phyloP scores from a whole-genome alignment of 345 rosid species.

The Salix caprea region DNA sequence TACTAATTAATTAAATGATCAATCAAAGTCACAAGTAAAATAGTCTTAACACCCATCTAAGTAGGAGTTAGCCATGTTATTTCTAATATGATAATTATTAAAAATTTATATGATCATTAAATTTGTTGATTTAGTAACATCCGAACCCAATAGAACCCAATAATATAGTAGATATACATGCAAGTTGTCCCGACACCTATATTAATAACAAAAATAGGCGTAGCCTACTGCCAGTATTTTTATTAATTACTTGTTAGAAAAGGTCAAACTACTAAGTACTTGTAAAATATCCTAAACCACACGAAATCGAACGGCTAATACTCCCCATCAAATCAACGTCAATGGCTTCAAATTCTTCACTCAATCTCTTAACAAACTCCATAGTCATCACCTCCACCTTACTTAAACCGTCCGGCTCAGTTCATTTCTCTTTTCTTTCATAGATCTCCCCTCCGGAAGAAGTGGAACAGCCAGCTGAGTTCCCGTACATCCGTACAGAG shows the following conservation, averaged over 20 bases:
- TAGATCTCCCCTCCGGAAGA: background rate
- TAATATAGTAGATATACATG: rapidly evolving
- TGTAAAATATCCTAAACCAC: background rate
- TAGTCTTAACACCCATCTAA: background rate
- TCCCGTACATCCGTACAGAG: background rate
- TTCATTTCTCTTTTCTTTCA: slow-evolving; percentile 15
- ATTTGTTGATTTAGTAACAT: too few species aligned
- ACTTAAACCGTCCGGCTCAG: background rate
- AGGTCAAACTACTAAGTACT: slow-evolving; percentile 9
- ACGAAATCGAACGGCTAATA: slow-evolving; percentile 28
- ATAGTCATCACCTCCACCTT: background rate
- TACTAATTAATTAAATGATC: background rate
- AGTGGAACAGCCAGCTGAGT: slow-evolving; percentile 5
- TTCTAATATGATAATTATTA: too few species aligned
- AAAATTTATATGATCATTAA: too few species aligned
- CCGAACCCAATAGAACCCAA: too few species aligned
- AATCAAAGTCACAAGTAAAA: background rate
- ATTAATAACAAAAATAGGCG: too few species aligned
- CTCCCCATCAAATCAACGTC: background rate
- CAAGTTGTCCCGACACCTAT: too few species aligned
- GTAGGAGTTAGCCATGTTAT: too few species aligned
- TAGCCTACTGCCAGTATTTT: too few species aligned
- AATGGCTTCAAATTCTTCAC: slow-evolving; percentile 4
- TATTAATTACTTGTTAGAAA: slow-evolving; percentile 8
- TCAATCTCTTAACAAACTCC: slow-evolving; percentile 4